These are phyloP conservation scores for Ceratocystis destructans DNA, from an alignment of 2,329 filamentous ascomycete genomes.

Conservation along the genomic window DNA sequence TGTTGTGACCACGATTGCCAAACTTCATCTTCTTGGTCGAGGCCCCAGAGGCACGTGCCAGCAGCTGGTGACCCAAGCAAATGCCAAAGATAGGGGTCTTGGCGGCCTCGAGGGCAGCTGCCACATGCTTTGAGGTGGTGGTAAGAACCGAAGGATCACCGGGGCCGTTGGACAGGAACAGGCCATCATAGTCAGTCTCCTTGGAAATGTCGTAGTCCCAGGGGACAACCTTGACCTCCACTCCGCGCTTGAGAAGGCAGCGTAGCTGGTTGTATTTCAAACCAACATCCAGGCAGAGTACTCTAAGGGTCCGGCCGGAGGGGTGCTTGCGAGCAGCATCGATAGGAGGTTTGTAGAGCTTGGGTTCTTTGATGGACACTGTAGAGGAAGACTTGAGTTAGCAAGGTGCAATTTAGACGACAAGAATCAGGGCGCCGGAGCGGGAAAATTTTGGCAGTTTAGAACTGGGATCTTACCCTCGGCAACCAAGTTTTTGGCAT, in stretches of 20 bases:
- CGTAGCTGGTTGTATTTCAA: constrained; percentile 97
- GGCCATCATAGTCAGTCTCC: constrained; percentile 76
- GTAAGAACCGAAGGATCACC: constrained; percentile 84
- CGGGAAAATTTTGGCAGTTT: background rate
- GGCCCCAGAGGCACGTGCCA: constrained; percentile 77
- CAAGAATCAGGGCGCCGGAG: background rate
- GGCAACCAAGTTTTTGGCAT: constrained; percentile 80
- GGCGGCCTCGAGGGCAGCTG: constrained; percentile 60
- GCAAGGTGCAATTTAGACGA: background rate
- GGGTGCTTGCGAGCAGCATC: constrained; percentile 67
- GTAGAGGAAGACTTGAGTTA: constrained; percentile 24
- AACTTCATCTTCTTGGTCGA: constrained; percentile 95
- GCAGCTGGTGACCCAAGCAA: constrained; percentile 85
- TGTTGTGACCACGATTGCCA: constrained; percentile 96
- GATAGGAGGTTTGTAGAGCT: constrained; percentile 65
- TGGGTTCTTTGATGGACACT: constrained; percentile 84
- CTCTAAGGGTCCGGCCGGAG: constrained; percentile 71
- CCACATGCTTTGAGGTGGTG: constrained; percentile 65
- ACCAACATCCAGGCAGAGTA: constrained; percentile 90
- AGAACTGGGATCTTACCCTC: constrained; percentile 56
- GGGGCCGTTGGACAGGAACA: constrained; percentile 96
- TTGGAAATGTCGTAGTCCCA: constrained; percentile 87
- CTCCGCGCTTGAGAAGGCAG: constrained; percentile 78
- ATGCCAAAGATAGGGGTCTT: constrained; percentile 88
- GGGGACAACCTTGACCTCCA: constrained; percentile 87